These are phyloP conservation scores for Saccharomycopsis babjevae DNA, from an alignment of 805 yeast genomes.

Conservation along the genomic window DNA sequence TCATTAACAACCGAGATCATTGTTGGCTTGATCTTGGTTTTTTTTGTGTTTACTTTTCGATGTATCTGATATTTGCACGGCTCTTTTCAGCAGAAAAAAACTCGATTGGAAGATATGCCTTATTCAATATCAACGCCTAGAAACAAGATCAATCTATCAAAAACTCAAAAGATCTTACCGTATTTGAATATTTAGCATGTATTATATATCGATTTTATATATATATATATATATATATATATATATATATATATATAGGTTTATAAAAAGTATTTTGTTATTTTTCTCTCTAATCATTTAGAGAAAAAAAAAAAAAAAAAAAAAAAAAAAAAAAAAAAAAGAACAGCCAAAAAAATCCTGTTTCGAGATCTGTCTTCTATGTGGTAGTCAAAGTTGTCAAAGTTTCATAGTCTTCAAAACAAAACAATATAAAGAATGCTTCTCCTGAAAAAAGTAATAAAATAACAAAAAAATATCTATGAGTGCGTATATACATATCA, in stretches of 20 bases:
- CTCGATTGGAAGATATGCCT: too few species aligned
- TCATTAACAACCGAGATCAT: not conserved
- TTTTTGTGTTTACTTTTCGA: not conserved
- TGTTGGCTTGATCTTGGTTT: not conserved
- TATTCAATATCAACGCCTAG: not conserved
- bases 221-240: not conserved
- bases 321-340: not conserved
- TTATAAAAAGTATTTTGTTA: not conserved
- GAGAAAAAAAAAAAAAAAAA: not conserved
- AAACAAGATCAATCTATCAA: too few species aligned
- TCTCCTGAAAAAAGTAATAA: not conserved
- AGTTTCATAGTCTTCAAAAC: not conserved
- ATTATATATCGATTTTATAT: not conserved
- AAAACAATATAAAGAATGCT: not conserved
- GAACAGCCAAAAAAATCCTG: not conserved
- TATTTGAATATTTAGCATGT: not conserved
- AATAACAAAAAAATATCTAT: not conserved
- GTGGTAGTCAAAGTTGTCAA: not conserved
- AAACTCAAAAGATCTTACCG: not conserved
- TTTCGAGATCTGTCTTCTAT: not conserved
- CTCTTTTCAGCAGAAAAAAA: not conserved
- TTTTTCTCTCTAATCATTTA: not conserved
- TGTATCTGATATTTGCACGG: not conserved
- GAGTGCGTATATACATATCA: not conserved
- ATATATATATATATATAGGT: not conserved